Evolutionary conservation across 495 filamentous ascomycete species (phyloP).

Genomic region (Podospora pseudoanserina): DNA sequence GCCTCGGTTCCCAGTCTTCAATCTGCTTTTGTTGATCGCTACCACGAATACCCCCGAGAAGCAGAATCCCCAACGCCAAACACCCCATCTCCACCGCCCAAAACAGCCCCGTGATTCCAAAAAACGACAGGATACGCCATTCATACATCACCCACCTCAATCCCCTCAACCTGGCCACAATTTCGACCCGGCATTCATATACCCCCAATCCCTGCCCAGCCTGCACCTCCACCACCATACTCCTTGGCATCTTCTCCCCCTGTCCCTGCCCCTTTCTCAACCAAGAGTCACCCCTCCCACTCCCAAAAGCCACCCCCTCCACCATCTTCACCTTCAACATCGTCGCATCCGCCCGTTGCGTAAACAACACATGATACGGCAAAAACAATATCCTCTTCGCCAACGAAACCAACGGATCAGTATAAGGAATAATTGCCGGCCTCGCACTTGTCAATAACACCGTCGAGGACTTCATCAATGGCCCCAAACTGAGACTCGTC

Average conservation of each 20-base stretch:
- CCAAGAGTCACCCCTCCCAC: not conserved
- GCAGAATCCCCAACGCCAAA: slow-evolving; percentile 42
- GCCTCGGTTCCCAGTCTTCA: not conserved
- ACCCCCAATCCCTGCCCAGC: slow-evolving; percentile 64
- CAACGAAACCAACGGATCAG: slow-evolving; percentile 35
- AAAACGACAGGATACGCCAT: slow-evolving; percentile 63
- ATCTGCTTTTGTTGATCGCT: slow-evolving; percentile 1
- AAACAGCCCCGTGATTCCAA: slow-evolving; percentile 64
- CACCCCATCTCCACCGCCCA: slow-evolving; percentile 69
- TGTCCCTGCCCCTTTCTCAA: slow-evolving; percentile 24
- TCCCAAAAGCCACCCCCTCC: slow-evolving; percentile 61
- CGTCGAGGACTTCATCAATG: not conserved
- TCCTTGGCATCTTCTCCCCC: slow-evolving; percentile 53
- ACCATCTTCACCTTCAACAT: slow-evolving; percentile 30
- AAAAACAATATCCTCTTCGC: slow-evolving; percentile 44
- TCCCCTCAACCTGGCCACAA: slow-evolving; percentile 70
- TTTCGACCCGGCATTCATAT: slow-evolving; percentile 63
- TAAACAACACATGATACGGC: slow-evolving; percentile 45
- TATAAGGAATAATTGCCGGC: slow-evolving; percentile 40
- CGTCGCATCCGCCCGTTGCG: slow-evolving; percentile 43
- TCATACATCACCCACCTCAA: slow-evolving; percentile 84
- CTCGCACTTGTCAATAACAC: not conserved
- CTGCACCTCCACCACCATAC: slow-evolving; percentile 63
- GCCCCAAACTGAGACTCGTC: not conserved
- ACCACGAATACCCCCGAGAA: not conserved